A percentile compares a stretch with the other conserved stretches of the same genome.
These are phyloP conservation scores for Globisporangium nagaii DNA, from an alignment of 352 stramenopile genomes.

Conservation along the genomic window DNA sequence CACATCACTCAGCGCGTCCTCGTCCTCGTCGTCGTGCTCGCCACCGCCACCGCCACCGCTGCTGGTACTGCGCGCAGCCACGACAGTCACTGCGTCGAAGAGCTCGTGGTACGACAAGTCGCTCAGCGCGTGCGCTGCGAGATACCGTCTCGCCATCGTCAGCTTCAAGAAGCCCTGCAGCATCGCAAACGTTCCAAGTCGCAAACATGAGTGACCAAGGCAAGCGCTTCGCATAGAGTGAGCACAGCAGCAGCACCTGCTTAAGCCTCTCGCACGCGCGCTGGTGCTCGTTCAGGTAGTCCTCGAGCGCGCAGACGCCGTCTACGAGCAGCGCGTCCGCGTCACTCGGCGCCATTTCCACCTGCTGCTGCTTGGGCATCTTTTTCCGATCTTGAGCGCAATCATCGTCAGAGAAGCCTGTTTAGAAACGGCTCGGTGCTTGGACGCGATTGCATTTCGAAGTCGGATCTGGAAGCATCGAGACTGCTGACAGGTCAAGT, in stretches of 20 bases:
- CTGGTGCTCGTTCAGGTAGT: conserved; percentile 51
- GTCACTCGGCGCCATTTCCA: background rate
- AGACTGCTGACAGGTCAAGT: background rate
- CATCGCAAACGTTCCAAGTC: too few relatives aligned
- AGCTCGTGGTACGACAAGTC: conserved; percentile 61
- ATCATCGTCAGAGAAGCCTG: background rate
- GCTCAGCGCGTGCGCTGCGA: conserved; percentile 41
- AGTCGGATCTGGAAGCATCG: background rate
- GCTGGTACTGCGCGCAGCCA: conserved; percentile 2
- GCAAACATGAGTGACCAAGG: too few relatives aligned
- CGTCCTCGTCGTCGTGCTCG: background rate
- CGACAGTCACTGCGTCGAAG: conserved; percentile 36
- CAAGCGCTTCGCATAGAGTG: too few relatives aligned
- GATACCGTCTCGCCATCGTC: conserved; percentile 43
- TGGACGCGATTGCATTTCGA: background rate
- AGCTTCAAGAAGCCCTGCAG: conserved; percentile 69
- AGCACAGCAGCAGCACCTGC: conserved; percentile 29
- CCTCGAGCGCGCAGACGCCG: conserved; percentile 34
- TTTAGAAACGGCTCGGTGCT: conserved; percentile 6
- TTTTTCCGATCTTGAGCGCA: background rate
- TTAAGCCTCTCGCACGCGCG: conserved; percentile 41
- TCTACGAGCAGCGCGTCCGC: conserved; percentile 37
- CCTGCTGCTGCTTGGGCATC: background rate
- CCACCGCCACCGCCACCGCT: background rate
- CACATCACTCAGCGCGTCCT: background rate